Evolutionary conservation across 2,329 filamentous ascomycete species (phyloP), one percentile per base, ranked within the genome.

Genomic region (Talaromyces sp.): DNA sequence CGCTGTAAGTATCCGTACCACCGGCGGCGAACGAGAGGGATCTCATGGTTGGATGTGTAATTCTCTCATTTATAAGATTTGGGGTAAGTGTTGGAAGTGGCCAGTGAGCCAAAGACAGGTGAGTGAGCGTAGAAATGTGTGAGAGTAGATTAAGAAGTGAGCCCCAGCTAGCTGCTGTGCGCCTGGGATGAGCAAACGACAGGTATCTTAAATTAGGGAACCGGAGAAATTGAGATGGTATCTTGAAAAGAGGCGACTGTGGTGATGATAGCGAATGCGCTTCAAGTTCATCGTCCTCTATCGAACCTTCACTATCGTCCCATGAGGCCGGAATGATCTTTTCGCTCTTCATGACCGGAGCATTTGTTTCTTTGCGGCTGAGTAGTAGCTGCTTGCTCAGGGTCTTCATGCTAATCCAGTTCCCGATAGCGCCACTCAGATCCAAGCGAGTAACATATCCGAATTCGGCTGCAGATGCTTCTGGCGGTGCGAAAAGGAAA

Each of bases 41-140:
- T 43, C 24, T 47, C 31, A 65, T 62, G 22, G 85, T 76, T 19
- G 76, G 73, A 14, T 78, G 76, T 19, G 76, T 77, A 60, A 78
- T 72, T 31, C 76, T 74, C 22, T 76, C 77, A 16, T 75, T 72
- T 41, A 84, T 76, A 11, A 81, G 73, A 9, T 79, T 81, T 2
- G 76, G 84, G 0, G 84, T 86, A n/a, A 84, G 74, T 0, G 82
- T 84, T 2, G 87, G 87, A 22, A 79, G 75, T 2, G 86, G 85
- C 87, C 87, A 89, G 72, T 86, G 80, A 2, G 86, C 86, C 2
- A 89, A 78, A 0, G 86, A 88, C 2, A 89, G 77, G 68, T 88
- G 86, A 0, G 85, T 88, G 27, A 89, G 72, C 3, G 81, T 85
- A n/a, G 83, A 79, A 0, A 87, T 73, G 31, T 83, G 78, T 0